Evolutionary conservation across 495 filamentous ascomycete genomes (phyloP).

Genomic region (Hyaloscypha finlandica): DNA sequence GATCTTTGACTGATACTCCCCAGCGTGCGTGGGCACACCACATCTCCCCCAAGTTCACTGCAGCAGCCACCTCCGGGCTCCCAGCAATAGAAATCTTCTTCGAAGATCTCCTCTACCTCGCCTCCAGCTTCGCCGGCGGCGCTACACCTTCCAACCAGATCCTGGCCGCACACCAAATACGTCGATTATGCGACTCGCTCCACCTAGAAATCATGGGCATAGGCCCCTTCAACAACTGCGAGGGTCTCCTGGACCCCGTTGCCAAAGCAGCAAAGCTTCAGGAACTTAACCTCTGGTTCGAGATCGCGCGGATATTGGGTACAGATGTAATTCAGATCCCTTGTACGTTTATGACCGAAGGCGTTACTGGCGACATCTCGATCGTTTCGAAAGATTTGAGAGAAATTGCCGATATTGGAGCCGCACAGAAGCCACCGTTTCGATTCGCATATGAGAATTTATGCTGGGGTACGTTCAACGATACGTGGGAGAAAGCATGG

Average conservation of each 20-base stretch:
- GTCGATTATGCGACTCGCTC: constrained; percentile 56
- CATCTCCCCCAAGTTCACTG: constrained; percentile 64
- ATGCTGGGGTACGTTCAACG: constrained; percentile 77
- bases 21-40: constrained; percentile 55
- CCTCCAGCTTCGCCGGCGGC: constrained; percentile 38
- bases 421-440: constrained; percentile 53
- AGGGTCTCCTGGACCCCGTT: constrained; percentile 66
- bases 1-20: constrained; percentile 8
- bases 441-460: constrained; percentile 81
- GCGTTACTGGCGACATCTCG: constrained; percentile 53
- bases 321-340: constrained; percentile 81
- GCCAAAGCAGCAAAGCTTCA: constrained; percentile 60
- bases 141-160: constrained; percentile 47
- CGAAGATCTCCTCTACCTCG: constrained; percentile 72
- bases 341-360: constrained; percentile 63
- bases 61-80: constrained; percentile 65
- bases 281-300: constrained; percentile 67
- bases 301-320: constrained; percentile 69
- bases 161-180: constrained; percentile 59
- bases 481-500: constrained; percentile 71
- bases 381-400: constrained; percentile 62
- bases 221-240: constrained; percentile 79
- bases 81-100: constrained; percentile 77
- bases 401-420: constrained; percentile 65
- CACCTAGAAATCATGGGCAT: constrained; percentile 67